Evolutionary conservation across 768 basidiomycete species (phyloP).

Genomic region (Tylopilus sp.): DNA sequence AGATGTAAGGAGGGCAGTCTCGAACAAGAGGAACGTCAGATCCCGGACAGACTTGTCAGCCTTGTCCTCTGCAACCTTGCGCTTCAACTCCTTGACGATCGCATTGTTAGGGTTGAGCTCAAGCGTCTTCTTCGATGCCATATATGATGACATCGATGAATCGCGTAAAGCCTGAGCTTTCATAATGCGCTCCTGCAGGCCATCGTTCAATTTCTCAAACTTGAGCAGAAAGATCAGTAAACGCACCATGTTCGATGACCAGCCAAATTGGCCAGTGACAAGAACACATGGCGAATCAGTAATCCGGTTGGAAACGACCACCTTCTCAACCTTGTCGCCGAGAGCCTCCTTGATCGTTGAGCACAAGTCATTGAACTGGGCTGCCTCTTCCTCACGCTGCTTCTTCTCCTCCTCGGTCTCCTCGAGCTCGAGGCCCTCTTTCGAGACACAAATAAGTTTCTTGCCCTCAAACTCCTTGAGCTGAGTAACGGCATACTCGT

Average conservation of each 20-base stretch:
- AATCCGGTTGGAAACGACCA: constrained; percentile 96
- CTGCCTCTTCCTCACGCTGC: constrained; percentile 77
- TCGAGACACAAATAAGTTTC: constrained; percentile 96
- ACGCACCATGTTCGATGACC: constrained; percentile 97
- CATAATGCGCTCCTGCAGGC: constrained; percentile 87
- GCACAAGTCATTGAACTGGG: constrained; percentile 85
- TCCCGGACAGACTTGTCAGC: constrained; percentile 98
- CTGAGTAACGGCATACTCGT: constrained; percentile 97
- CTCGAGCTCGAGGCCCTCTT: constrained; percentile 98
- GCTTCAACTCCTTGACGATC: constrained; percentile 94
- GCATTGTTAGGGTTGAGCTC: constrained; percentile 91
- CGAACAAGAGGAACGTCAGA: constrained; percentile 92
- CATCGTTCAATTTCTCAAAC: neutral
- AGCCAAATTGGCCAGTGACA: constrained; percentile 98
- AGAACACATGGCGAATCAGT: constrained; percentile 94
- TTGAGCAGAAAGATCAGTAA: neutral
- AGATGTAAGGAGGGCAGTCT: constrained; percentile 93
- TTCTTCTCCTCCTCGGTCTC: constrained; percentile 99
- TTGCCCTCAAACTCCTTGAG: constrained; percentile 99
- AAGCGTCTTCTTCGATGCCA: constrained; percentile 97
- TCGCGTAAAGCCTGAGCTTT: constrained; percentile 97
- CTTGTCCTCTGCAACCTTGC: constrained; percentile 95
- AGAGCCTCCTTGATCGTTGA: constrained; percentile 96
- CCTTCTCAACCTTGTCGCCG: constrained; percentile 99
- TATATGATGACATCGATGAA: constrained; percentile 98